Conservation (phyloP, 306 rosid species). For the Glycine latifolia region DNA sequence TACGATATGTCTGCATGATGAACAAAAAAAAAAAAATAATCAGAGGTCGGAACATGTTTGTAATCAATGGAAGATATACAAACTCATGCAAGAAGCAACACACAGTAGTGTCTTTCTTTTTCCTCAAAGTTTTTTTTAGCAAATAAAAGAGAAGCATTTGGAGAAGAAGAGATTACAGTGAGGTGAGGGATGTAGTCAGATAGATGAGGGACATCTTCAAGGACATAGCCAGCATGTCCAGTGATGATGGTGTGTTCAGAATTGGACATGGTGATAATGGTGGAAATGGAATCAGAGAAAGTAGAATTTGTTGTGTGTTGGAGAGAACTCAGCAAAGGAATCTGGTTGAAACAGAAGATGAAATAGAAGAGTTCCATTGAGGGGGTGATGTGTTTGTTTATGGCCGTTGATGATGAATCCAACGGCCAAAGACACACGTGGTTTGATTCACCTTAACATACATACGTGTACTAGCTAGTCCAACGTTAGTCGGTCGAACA, state of each 20-base stretch:
- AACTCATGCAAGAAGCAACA: not conserved
- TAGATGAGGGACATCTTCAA: constrained; percentile 81
- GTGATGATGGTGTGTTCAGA: constrained; percentile 19
- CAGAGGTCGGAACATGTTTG: not conserved
- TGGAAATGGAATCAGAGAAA: not conserved
- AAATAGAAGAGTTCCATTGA: constrained; percentile 33
- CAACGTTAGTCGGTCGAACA: not conserved
- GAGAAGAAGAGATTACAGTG: constrained; percentile 49
- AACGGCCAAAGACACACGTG: not conserved
- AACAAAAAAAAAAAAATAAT: constrained; percentile 2
- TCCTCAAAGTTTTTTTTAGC: not conserved
- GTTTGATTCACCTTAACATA: not conserved
- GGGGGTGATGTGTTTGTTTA: constrained; percentile 21
- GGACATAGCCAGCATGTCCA: constrained; percentile 54
- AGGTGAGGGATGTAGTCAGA: constrained; percentile 69
- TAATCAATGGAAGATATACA: constrained; percentile 2
- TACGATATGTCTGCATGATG: constrained; percentile 68
- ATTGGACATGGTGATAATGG: constrained; percentile 10
- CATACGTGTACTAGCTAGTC: not conserved
- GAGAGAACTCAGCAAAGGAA: constrained; percentile 35
- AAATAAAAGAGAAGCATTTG: not conserved
- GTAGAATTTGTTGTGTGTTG: not conserved
- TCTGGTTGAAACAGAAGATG: constrained; percentile 35
- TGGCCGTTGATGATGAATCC: constrained; percentile 31
- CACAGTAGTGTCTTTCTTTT: not conserved